These are phyloP conservation scores for Fraxinus sp. DNA, from an alignment of 305 asterid species.

Conservation along the genomic window DNA sequence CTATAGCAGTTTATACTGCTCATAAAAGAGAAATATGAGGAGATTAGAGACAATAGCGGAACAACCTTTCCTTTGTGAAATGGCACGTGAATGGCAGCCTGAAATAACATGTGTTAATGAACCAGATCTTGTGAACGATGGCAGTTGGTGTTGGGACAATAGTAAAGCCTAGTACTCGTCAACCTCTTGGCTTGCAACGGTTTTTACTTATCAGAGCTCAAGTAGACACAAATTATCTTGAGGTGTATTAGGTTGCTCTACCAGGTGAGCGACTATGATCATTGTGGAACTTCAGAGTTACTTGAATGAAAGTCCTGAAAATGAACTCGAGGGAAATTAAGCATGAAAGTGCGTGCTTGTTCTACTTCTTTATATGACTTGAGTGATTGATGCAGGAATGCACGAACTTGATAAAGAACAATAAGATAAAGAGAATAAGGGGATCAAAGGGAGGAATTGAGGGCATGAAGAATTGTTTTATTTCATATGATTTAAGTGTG, in stretches of 20 bases:
- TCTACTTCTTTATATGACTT: too few species aligned
- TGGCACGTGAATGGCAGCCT: slow-evolving; percentile 29
- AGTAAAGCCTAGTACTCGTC: slow-evolving; percentile 67
- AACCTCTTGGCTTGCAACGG: slow-evolving; percentile 86
- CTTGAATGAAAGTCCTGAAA: slow-evolving; percentile 54
- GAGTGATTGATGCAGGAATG: too few species aligned
- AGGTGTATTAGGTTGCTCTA: slow-evolving; percentile 77
- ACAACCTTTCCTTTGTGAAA: slow-evolving; percentile 41
- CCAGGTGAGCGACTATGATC: slow-evolving; percentile 64
- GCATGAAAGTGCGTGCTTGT: too few species aligned
- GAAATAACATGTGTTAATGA: slow-evolving; percentile 59
- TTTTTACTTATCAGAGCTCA: slow-evolving; percentile 67
- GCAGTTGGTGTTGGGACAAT: slow-evolving; percentile 83
- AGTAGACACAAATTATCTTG: slow-evolving; percentile 38
- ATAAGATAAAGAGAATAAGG: too few species aligned
- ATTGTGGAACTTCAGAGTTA: slow-evolving; percentile 58
- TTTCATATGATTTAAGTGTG: too few species aligned
- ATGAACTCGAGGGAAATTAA: too few species aligned
- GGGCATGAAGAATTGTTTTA: too few species aligned
- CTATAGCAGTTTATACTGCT: slow-evolving; percentile 27
- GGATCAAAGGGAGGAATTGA: too few species aligned
- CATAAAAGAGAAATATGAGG: slow-evolving; percentile 35
- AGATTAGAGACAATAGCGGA: slow-evolving; percentile 43
- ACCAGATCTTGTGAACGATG: slow-evolving; percentile 69
- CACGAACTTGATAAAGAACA: too few species aligned